These are phyloP conservation scores for Phytopythium boreale DNA, from an alignment of 352 stramenopile species.

Conservation along the genomic window DNA sequence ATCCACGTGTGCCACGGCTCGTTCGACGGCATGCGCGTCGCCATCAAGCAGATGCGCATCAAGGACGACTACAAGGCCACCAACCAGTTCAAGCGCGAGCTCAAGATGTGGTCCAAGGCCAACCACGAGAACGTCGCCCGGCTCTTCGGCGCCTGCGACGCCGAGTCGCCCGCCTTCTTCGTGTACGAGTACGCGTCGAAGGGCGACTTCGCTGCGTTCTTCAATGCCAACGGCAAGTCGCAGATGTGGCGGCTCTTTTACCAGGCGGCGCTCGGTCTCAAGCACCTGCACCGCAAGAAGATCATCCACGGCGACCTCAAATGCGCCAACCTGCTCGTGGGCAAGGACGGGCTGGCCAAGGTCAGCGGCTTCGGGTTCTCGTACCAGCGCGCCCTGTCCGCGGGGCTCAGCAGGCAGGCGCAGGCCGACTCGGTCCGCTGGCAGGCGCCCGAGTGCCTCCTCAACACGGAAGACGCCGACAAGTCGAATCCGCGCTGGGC, in stretches of 20 bases:
- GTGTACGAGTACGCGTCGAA: constrained; percentile 35
- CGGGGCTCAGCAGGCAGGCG: constrained; percentile 14
- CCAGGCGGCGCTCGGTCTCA: constrained; percentile 42
- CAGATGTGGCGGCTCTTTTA: constrained; percentile 21
- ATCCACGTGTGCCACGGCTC: constrained; percentile 25
- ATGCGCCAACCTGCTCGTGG: constrained; percentile 24
- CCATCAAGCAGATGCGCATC: constrained; percentile 31
- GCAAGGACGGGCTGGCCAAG: constrained; percentile 15
- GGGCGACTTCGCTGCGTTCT: constrained; percentile 36
- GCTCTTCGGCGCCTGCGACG: constrained; percentile 37
- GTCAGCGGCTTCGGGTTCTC: constrained; percentile 24
- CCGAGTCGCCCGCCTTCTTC: constrained; percentile 26
- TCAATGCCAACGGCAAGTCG: constrained; percentile 16
- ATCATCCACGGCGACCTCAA: constrained; percentile 81
- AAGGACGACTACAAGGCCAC: constrained; percentile 12
- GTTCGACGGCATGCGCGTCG: constrained; percentile 21
- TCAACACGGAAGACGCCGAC: neutral
- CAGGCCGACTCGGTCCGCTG: constrained; percentile 12
- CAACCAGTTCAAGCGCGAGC: constrained; percentile 26
- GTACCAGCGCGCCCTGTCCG: constrained; percentile 13
- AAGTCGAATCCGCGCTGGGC: neutral
- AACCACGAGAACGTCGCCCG: constrained; percentile 31
- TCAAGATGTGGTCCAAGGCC: constrained; percentile 28
- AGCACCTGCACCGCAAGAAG: constrained; percentile 54
- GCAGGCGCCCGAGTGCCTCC: constrained; percentile 22